Base-by-base conservation (phyloP, 176 grass and related monocot species). In the Dactylis glomerata region DNA sequence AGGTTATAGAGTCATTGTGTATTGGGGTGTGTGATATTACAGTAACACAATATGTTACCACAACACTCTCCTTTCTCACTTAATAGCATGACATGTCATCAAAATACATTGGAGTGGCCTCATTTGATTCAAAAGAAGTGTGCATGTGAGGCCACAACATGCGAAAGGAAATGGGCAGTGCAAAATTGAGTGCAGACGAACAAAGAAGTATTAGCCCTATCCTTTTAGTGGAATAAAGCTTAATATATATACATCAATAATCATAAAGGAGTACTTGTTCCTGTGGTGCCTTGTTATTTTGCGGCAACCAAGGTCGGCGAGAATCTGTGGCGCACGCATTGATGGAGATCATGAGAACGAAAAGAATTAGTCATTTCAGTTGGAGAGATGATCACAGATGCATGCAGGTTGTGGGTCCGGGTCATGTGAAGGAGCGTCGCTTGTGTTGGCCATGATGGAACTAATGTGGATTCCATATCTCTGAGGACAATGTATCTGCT, bases 391-490 rank as follows among this genome's bases (percentile, higher is more conserved):
- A 40, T 40, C 19, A 16, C 24, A 72, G 34, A 57, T 70, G 83
- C 70, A 61, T 65, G 79, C 4, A 58, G 36, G 62, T 27, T 32
- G 5, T 78, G 45, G 37, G 67, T 41, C 24, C 12, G 26, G 32
- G 55, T 78, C 79, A 86, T 86, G 84, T 90, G 83, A 79, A 64
- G 76, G 74, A 51, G 69, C 70, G 23, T 40, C 24, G 50, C 16
- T 54, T 45, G 69, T 59, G 71, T 44, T 68, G 31, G 68, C 76
- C 41, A 78, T 82, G 88, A 90, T 86, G 88, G 73, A 86, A 66
- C 79, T 86, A 83, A 86, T 73, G 79, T 82, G 83, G 82, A 55
- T 56, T 26, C 33, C 83, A 82, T 79, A 68, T 11, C 80, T 77
- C 77, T 70, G 54, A 23, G 14, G 42, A 73, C 72, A 10, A 82